phyloP scores from a whole-genome alignment of 192 early-diverging fungal genomes.

The Spinellus fusiger region DNA sequence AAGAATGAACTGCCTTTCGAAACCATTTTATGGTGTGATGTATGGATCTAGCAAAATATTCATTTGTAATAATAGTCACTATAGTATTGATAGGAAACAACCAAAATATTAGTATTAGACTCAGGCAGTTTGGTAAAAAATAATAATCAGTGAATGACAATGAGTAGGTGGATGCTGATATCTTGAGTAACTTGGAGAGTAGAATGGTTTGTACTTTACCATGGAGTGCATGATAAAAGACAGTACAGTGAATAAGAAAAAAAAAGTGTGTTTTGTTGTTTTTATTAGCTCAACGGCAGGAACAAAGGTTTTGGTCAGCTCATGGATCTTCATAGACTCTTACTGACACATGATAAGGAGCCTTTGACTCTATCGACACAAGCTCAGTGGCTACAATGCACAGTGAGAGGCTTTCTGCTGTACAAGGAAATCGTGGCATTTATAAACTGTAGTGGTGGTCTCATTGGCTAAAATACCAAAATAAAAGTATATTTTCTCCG shows the following conservation, averaged over 20 bases:
- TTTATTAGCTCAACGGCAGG: slow-evolving; percentile 81
- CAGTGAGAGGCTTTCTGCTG: no score
- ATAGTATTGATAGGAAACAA: slow-evolving; percentile 71
- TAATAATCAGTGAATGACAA: no score
- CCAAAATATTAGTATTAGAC: slow-evolving; percentile 65
- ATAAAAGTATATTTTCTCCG: no score
- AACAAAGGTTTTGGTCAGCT: slow-evolving; percentile 65
- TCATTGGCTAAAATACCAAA: no score
- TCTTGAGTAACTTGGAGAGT: no score
- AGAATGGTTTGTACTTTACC: no score
- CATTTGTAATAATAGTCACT: slow-evolving; percentile 68
- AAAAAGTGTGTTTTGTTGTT: no score
- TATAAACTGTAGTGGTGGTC: no score
- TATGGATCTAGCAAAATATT: slow-evolving; percentile 54
- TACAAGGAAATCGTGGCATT: no score
- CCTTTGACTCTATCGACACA: slow-evolving; percentile 65
- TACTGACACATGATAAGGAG: slow-evolving; percentile 37
- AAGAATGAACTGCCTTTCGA: slow-evolving; percentile 40
- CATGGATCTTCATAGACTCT: background rate
- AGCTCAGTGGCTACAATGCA: slow-evolving; percentile 54
- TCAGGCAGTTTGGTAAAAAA: slow-evolving; percentile 57
- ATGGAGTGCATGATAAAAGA: background rate
- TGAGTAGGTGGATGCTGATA: no score
- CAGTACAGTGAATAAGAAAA: no score
- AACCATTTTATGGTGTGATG: slow-evolving; percentile 10